These are phyloP conservation scores for Dalechampia spathulata DNA, from an alignment of 441 rosid genomes.

Conservation along the genomic window DNA sequence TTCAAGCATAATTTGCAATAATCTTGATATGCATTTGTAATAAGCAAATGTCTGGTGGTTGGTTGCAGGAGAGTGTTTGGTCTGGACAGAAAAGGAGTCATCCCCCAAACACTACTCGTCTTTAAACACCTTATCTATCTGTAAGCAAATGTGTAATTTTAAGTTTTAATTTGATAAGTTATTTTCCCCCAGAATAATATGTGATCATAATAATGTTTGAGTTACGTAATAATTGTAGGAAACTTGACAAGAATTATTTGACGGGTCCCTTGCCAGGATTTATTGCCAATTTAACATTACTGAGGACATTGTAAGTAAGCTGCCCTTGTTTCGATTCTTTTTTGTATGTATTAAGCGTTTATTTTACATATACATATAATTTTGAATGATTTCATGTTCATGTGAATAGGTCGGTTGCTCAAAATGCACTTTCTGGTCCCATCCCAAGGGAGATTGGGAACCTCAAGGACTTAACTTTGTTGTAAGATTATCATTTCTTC, in stretches of 20 bases:
- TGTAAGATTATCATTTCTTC: conserved; percentile 19
- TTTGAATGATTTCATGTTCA: not conserved
- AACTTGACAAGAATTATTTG: conserved; percentile 33
- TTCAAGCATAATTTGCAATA: too few species aligned
- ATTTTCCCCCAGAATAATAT: too few species aligned
- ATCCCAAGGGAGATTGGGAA: conserved; percentile 30
- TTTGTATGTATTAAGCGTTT: too few species aligned
- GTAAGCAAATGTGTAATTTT: conserved; percentile 9
- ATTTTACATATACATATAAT: too few species aligned
- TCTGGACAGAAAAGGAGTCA: conserved; percentile 15
- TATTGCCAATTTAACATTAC: conserved; percentile 32
- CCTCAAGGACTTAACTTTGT: conserved; percentile 16
- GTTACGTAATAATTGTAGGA: too few species aligned
- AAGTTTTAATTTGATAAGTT: too few species aligned
- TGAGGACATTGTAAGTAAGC: conserved; percentile 33
- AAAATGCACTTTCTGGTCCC: conserved; percentile 26
- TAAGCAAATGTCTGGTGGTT: not conserved
- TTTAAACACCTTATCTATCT: conserved; percentile 14
- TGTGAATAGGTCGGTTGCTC: conserved; percentile 20
- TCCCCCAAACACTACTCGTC: conserved; percentile 15
- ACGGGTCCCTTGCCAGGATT: conserved; percentile 42
- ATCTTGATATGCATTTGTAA: too few species aligned
- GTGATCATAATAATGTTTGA: too few species aligned
- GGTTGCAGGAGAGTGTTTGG: conserved; percentile 23
- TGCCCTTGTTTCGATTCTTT: too few species aligned